Evolutionary conservation across 768 basidiomycete species (phyloP).

Genomic region (Rossbeevera mucosa): DNA sequence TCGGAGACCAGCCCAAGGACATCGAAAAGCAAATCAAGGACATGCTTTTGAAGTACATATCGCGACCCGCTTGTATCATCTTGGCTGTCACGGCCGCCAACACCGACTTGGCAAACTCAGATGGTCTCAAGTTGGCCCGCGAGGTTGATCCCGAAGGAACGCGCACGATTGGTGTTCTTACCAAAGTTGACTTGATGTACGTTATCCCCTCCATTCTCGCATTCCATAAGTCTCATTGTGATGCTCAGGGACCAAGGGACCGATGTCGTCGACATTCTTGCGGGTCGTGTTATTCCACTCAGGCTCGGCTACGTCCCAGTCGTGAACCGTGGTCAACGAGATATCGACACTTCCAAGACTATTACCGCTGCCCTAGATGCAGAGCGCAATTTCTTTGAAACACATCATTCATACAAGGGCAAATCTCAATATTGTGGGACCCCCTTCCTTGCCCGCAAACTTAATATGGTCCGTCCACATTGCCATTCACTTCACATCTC

Average conservation of each 20-base stretch:
- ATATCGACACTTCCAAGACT: conserved; percentile 86
- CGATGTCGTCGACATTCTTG: conserved; percentile 97
- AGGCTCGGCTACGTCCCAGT: conserved; percentile 97
- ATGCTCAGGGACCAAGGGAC: conserved; percentile 85
- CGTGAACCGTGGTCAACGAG: conserved; percentile 96
- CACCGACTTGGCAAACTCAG: conserved; percentile 96
- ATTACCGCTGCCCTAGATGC: conserved; percentile 83
- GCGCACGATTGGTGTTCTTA: conserved; percentile 96
- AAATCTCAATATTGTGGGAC: conserved; percentile 98
- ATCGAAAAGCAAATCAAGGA: conserved; percentile 97
- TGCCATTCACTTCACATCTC: background rate
- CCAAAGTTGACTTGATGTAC: conserved; percentile 97
- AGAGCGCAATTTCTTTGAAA: conserved; percentile 93
- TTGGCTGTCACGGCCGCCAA: conserved; percentile 96
- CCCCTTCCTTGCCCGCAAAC: conserved; percentile 90
- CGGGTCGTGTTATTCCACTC: conserved; percentile 93
- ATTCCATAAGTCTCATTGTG: conserved; percentile 4
- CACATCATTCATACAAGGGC: conserved; percentile 85
- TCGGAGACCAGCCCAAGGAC: conserved; percentile 94
- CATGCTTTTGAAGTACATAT: conserved; percentile 94
- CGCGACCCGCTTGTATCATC: conserved; percentile 92
- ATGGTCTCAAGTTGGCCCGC: conserved; percentile 92
- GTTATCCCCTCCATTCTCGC: conserved; percentile 29
- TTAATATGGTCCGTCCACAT: conserved; percentile 70
- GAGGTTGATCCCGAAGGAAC: conserved; percentile 97